Evolutionary conservation across 305 asterid genomes (phyloP).

Genomic region (Rubia peregrina): DNA sequence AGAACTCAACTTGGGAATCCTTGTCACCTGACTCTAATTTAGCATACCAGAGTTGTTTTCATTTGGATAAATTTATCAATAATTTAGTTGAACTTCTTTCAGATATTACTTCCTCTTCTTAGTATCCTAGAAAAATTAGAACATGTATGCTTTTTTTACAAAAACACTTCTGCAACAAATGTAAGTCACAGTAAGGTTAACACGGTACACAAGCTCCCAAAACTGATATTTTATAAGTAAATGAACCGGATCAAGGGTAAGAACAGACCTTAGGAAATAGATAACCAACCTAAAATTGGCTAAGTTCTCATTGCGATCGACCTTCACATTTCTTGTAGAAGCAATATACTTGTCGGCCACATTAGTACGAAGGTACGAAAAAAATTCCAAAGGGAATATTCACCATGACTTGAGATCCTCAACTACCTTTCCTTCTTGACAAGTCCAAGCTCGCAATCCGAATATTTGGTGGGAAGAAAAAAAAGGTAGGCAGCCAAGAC

Average conservation of each 20-base stretch:
- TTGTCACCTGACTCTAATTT: not conserved
- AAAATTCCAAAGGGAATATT: not conserved
- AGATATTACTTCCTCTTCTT: not conserved
- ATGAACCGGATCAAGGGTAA: not conserved
- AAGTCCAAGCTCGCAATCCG: constrained; percentile 68
- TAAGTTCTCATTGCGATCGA: constrained; percentile 74
- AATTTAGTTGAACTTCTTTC: not conserved
- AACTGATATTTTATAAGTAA: not conserved
- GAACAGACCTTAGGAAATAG: constrained; percentile 83
- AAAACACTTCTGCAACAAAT: not conserved
- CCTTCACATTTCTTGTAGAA: constrained; percentile 45
- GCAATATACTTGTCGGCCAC: too few relatives aligned
- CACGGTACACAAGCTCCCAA: not conserved
- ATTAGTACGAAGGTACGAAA: not conserved
- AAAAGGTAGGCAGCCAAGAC: constrained; percentile 69
- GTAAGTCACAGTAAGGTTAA: not conserved
- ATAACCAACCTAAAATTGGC: constrained; percentile 91
- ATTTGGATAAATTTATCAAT: too few relatives aligned
- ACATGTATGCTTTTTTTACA: too few relatives aligned
- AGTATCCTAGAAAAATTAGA: not conserved
- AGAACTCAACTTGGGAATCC: not conserved
- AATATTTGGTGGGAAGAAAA: constrained; percentile 52
- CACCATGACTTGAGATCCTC: not conserved
- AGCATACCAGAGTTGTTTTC: not conserved
- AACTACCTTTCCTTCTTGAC: constrained; percentile 67